A percentile compares a stretch with the other conserved stretches of the same genome.
phyloP scores from a whole-genome alignment of 2,329 filamentous ascomycete species.

The Fusarium compactum region DNA sequence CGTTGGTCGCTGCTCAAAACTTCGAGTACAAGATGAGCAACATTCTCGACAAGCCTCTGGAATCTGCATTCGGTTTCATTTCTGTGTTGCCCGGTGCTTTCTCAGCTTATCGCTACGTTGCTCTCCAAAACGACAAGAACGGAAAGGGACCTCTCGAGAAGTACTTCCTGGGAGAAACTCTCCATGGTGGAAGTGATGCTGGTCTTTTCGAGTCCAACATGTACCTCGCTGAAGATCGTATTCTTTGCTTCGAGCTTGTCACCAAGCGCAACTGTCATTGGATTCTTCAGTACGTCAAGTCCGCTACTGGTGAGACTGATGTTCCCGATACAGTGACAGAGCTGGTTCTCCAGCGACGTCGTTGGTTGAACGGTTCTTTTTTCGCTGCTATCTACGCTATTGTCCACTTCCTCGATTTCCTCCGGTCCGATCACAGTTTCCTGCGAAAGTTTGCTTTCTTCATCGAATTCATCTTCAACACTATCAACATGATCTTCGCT shows the following conservation, averaged over 20 bases:
- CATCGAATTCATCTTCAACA: conserved; percentile 94
- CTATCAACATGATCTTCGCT: conserved; percentile 95
- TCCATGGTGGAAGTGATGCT: conserved; percentile 90
- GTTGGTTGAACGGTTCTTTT: conserved; percentile 98
- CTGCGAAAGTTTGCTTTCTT: conserved; percentile 90
- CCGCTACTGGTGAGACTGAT: conserved; percentile 94
- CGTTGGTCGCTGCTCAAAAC: conserved; percentile 94
- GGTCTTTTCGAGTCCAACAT: conserved; percentile 99
- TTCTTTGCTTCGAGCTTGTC: conserved; percentile 97
- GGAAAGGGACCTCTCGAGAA: conserved; percentile 93
- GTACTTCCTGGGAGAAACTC: conserved; percentile 96
- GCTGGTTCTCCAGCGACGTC: conserved; percentile 92
- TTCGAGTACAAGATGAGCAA: conserved; percentile 99
- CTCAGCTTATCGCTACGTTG: conserved; percentile 96
- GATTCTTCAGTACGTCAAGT: conserved; percentile 99
- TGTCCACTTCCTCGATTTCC: conserved; percentile 95
- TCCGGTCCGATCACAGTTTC: conserved; percentile 90
- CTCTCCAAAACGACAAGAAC: conserved; percentile 96
- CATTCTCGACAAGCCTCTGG: conserved; percentile 96
- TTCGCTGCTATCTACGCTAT: conserved; percentile 97
- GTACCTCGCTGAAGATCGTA: conserved; percentile 98
- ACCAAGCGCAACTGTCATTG: conserved; percentile 97
- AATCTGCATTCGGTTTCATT: conserved; percentile 98
- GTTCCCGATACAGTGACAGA: conserved; percentile 95
- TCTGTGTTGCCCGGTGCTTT: conserved; percentile 96